phyloP scores from a whole-genome alignment of 495 filamentous ascomycete genomes.

The Aspergillus affinis region DNA sequence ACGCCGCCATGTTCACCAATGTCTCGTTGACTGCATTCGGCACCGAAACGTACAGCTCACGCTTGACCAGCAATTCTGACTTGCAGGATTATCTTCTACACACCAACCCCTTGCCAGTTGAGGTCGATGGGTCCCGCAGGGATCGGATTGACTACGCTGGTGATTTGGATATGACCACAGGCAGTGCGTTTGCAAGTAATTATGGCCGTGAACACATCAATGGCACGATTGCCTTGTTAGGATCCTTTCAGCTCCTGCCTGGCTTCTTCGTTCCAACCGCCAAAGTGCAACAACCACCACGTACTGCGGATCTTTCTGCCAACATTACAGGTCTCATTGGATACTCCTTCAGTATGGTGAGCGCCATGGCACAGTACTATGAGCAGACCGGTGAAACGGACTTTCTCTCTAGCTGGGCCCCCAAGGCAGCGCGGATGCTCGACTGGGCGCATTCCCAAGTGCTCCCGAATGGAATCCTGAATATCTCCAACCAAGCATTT shows the following conservation, averaged over 20 bases:
- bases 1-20: conserved; percentile 20
- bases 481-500: conserved; percentile 16
- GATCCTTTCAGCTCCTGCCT: conserved; percentile 20
- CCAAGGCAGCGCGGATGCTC: conserved; percentile 14
- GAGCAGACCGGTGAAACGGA: conserved; percentile 17
- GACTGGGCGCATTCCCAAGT: conserved; percentile 24
- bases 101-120: conserved; percentile 20
- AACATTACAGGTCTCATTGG: conserved; percentile 26
- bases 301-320: conserved; percentile 10
- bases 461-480: conserved; percentile 21
- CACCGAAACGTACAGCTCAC: conserved; percentile 15
- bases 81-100: conserved; percentile 20
- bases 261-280: conserved; percentile 22
- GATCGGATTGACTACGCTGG: conserved; percentile 24
- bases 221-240: conserved; percentile 19
- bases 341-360: conserved; percentile 22
- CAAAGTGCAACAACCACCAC: conserved; percentile 21
- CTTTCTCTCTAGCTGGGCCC: conserved; percentile 15
- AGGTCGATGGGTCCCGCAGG: conserved; percentile 24
- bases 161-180: conserved; percentile 19
- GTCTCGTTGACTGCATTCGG: conserved; percentile 16
- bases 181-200: conserved; percentile 18
- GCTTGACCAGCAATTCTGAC: conserved; percentile 16
- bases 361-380: conserved; percentile 20
- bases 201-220: conserved; percentile 19